Percentiles rank a stretch among this genome's conserved stretches.
Conservation (phyloP, 2,329 filamentous ascomycete genomes). For the Chrysoporthe deuterocubensis region DNA sequence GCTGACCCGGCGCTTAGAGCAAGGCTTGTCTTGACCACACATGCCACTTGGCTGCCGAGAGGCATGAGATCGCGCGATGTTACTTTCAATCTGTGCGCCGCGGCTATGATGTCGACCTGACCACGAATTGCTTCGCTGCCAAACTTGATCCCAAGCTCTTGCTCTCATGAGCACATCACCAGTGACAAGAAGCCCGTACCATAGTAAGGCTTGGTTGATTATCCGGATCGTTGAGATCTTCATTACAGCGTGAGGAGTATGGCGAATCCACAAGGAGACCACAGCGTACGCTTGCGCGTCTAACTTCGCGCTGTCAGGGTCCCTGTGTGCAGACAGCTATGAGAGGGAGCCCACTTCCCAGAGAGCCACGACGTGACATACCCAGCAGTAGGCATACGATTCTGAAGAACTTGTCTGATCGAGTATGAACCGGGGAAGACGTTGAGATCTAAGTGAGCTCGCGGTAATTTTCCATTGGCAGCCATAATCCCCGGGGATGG, state of each 20-base stretch:
- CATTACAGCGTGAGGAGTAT: neutral
- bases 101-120: constrained; percentile 7
- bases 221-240: neutral
- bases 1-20: neutral
- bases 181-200: neutral
- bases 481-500: constrained; percentile 13
- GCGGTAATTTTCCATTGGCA: neutral
- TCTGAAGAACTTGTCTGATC: neutral
- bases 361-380: neutral
- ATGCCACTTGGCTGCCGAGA: neutral
- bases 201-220: neutral
- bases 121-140: neutral
- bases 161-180: neutral
- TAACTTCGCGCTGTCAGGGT: neutral
- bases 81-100: constrained; percentile 1
- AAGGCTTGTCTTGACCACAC: neutral
- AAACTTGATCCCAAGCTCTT: neutral
- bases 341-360: neutral
- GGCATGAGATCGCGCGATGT: constrained; percentile 2
- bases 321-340: neutral
- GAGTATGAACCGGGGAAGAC: neutral
- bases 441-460: constrained; percentile 1
- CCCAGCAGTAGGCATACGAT: neutral
- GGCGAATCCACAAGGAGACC: neutral
- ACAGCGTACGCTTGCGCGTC: neutral